Conservation (phyloP, 2,329 filamentous ascomycete species). For the Echinosphaeria canescens region DNA sequence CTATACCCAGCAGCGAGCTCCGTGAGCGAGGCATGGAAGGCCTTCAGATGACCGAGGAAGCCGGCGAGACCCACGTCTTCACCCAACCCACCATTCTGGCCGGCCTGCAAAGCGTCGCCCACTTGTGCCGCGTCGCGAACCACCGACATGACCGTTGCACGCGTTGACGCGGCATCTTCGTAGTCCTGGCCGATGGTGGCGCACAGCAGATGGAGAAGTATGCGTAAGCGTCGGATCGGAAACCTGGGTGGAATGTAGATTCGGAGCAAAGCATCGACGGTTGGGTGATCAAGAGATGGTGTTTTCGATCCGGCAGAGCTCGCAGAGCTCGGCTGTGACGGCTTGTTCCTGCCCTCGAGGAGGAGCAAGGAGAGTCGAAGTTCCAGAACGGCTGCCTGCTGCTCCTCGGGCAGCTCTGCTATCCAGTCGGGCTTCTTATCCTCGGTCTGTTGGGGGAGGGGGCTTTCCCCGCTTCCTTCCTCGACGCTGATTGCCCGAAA, state of each 20-base stretch:
- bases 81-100: constrained; percentile 14
- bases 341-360: constrained; percentile 11
- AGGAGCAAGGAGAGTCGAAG: constrained; percentile 31
- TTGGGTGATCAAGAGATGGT: constrained; percentile 22
- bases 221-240: constrained; percentile 28
- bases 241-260: constrained; percentile 25
- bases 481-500: too few species aligned
- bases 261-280: constrained; percentile 22
- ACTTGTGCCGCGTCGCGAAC: constrained; percentile 14
- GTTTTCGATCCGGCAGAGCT: too few species aligned
- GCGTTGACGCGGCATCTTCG: constrained; percentile 13
- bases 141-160: constrained; percentile 16
- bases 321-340: constrained; percentile 12
- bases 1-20: constrained; percentile 17
- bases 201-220: constrained; percentile 24
- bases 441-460: too few species aligned
- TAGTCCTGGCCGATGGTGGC: constrained; percentile 24
- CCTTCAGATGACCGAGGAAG: constrained; percentile 25
- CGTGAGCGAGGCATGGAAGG: constrained; percentile 19
- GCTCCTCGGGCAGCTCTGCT: constrained; percentile 23
- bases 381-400: constrained; percentile 35
- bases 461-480: too few species aligned
- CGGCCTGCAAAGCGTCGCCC: constrained; percentile 13
- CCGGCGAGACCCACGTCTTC: constrained; percentile 20
- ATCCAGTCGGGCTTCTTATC: constrained; percentile 35